These are phyloP conservation scores for Beauveria asiatica DNA, from an alignment of 2,329 filamentous ascomycete genomes.

Conservation along the genomic window DNA sequence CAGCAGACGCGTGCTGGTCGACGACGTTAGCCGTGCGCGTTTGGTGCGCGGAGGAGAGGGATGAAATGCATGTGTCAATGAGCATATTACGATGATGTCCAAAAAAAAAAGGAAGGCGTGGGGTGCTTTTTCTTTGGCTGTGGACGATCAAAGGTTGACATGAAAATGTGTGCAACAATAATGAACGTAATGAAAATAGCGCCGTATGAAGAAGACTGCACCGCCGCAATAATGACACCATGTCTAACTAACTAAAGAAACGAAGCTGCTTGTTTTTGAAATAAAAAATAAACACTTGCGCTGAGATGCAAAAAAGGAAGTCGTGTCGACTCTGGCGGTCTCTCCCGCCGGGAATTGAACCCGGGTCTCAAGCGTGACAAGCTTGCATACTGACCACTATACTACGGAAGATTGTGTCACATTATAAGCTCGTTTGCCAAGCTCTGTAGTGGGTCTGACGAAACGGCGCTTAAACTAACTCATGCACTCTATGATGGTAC, in stretches of 20 bases:
- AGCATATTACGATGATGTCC: no score
- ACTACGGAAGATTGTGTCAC: no score
- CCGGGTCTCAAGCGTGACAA: conserved; percentile 6
- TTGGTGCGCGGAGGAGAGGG: no score
- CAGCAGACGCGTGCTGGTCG: conserved; percentile 1
- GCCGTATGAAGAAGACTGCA: no score
- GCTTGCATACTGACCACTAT: conserved; percentile 6
- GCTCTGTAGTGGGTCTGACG: no score
- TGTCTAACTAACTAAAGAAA: no score
- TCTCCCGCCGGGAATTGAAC: conserved; percentile 6
- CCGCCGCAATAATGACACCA: no score
- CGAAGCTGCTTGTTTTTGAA: no score
- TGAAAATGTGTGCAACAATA: background rate
- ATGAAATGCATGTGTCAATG: background rate
- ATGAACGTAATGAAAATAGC: background rate
- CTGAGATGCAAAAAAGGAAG: background rate
- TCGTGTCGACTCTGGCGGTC: conserved; percentile 7
- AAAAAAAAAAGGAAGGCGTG: background rate
- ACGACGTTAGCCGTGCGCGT: background rate
- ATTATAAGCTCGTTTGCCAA: no score
- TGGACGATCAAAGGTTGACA: no score
- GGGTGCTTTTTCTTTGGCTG: background rate
- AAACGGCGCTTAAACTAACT: no score
- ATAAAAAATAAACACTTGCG: background rate
- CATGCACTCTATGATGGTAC: no score